Conservation (phyloP, 1,139 yeast genomes). For the Lodderomyces metapsilosis region DNA sequence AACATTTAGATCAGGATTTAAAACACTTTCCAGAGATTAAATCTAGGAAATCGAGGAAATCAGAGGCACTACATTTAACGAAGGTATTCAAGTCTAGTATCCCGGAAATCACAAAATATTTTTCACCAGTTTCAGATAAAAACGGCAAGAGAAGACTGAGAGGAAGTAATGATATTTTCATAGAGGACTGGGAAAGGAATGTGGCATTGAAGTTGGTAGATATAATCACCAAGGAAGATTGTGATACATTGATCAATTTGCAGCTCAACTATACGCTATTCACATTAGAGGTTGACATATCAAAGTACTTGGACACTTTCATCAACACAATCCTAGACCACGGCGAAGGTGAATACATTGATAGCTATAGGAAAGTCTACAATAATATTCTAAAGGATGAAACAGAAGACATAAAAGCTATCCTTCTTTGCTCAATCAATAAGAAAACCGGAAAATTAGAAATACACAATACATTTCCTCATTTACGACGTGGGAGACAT, state of each 20-base stretch:
- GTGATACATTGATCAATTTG: constrained; percentile 25
- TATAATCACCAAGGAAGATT: constrained; percentile 21
- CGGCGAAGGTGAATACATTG: constrained; percentile 9
- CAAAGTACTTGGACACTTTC: constrained; percentile 22
- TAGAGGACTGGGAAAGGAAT: constrained; percentile 17
- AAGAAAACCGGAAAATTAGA: constrained; percentile 31
- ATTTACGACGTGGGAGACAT: constrained; percentile 16
- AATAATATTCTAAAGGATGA: constrained; percentile 14
- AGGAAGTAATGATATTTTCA: constrained; percentile 12
- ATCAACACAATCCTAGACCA: constrained; percentile 14
- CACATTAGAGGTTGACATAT: constrained; percentile 28
- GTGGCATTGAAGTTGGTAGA: constrained; percentile 21
- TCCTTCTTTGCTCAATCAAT: constrained; percentile 31
- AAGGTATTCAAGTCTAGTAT: constrained; percentile 19
- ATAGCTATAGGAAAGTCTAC: constrained; percentile 13
- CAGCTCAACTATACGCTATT: constrained; percentile 39
- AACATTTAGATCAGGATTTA: constrained; percentile 14
- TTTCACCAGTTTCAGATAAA: constrained; percentile 8
- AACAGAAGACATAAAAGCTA: constrained; percentile 13
- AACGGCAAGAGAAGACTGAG: constrained; percentile 4
- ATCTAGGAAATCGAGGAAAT: constrained; percentile 14
- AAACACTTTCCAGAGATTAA: constrained; percentile 12
- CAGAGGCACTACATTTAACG: constrained; percentile 18
- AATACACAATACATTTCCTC: constrained; percentile 20
- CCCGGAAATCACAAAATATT: constrained; percentile 18